Percentiles rank a stretch among this genome's conserved stretches.
Conservation (phyloP, 768 basidiomycete genomes). For the Epithele typhae region DNA sequence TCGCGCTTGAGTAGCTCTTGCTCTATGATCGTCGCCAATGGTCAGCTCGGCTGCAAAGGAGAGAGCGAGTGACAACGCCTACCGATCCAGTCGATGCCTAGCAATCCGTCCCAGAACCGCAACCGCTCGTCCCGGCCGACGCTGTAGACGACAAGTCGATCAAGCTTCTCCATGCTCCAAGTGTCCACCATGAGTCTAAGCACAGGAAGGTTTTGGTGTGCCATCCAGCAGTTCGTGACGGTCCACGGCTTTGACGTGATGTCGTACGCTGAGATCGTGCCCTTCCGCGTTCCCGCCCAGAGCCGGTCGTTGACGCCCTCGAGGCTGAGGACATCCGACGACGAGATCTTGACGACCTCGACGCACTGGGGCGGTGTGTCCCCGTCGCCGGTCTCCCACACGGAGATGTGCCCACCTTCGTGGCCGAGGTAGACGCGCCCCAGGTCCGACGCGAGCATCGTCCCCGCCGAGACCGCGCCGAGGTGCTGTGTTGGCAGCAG, state of each 20-base stretch:
- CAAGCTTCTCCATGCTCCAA: slow-evolving; percentile 64
- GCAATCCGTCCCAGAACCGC: slow-evolving; percentile 85
- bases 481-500: slow-evolving; percentile 64
- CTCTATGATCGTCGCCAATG: slow-evolving; percentile 40
- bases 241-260: slow-evolving; percentile 72
- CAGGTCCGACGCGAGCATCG: slow-evolving; percentile 66
- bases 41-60: too few species aligned
- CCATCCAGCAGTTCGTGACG: slow-evolving; percentile 84
- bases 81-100: slow-evolving; percentile 87
- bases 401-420: slow-evolving; percentile 82
- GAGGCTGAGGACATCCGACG: slow-evolving; percentile 76
- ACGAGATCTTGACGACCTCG: slow-evolving; percentile 75
- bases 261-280: slow-evolving; percentile 80
- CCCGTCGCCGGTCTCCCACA: slow-evolving; percentile 59
- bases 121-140: slow-evolving; percentile 70
- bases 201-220: slow-evolving; percentile 67
- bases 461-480: slow-evolving; percentile 79
- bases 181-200: slow-evolving; percentile 65
- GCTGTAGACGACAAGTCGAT: slow-evolving; percentile 69
- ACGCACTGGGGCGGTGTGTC: slow-evolving; percentile 61
- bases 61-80: slow-evolving; percentile 25
- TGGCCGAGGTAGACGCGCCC: slow-evolving; percentile 80
- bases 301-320: slow-evolving; percentile 81
- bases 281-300: slow-evolving; percentile 86
- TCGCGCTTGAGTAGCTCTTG: slow-evolving; percentile 73